Evolutionary conservation across 73 alveolate species (phyloP), one percentile per base, ranked within the genome.

Genomic region (Effrenium voratum): DNA sequence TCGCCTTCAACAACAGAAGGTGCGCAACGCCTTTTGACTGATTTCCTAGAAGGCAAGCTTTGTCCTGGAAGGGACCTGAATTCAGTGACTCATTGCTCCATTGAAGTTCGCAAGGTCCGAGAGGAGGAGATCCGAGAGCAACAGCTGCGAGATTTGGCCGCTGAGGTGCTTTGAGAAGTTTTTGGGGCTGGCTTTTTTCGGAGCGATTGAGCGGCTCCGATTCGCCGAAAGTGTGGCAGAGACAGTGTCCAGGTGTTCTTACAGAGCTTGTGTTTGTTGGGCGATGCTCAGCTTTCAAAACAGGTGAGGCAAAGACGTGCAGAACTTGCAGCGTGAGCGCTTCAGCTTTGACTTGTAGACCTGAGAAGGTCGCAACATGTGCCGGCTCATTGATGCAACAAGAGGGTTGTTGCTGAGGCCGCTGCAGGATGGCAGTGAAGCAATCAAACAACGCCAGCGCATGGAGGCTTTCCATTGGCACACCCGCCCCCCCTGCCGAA

Each of bases 401-500:
- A n/a, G n/a, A n/a, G n/a, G n/a, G n/a, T n/a, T n/a, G n/a, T n/a
- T n/a, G n/a, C n/a, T n/a, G n/a, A n/a, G n/a, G n/a, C n/a, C n/a
- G n/a, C n/a, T n/a, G n/a, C n/a, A 99, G 91, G 99, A 96, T 38
- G 83, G 88, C 43, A 99, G 99, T 47, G 99, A 91, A 46, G 99
- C 99, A 49, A 99, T 98, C 72, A 99, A 73, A n/a, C 46, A 99
- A 97, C 95, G 98, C 75, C 99, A 99, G 87, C 99, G 99, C 79
- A 99, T 98, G 94, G 99, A 93, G 59, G 84, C 24, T n/a, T n/a
- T n/a, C n/a, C n/a, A n/a, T n/a, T n/a, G n/a, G n/a, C n/a, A n/a
- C n/a, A n/a, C n/a, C n/a, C n/a, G n/a, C n/a, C n/a, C n/a, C n/a
- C n/a, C n/a, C n/a, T 55, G 68, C 12, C 12, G 22, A 12, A 55